A percentile compares a stretch with the other conserved stretches of the same genome.
These are phyloP conservation scores for Lophiostoma macrostomum DNA, from an alignment of 495 filamentous ascomycete species.

Conservation along the genomic window DNA sequence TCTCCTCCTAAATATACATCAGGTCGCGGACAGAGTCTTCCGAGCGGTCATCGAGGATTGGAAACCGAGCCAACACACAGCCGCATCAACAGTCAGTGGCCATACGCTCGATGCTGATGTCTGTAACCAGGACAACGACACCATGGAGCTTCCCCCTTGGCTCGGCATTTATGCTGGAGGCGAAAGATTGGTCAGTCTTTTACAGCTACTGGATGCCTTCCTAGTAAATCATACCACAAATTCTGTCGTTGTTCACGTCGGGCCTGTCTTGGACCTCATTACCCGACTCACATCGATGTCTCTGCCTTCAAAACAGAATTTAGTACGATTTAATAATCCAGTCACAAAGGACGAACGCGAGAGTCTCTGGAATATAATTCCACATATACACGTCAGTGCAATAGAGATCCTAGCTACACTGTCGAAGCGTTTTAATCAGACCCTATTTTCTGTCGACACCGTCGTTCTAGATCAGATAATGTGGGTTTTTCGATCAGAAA, in stretches of 20 bases:
- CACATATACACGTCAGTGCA: slow-evolving; percentile 67
- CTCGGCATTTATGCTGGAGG: slow-evolving; percentile 66
- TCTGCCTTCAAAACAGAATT: slow-evolving; percentile 48
- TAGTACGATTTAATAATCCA: slow-evolving; percentile 56
- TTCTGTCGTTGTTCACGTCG: slow-evolving; percentile 61
- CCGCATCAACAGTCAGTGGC: slow-evolving; percentile 20
- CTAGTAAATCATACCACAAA: slow-evolving; percentile 58
- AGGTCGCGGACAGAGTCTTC: slow-evolving; percentile 70
- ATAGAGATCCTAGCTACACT: slow-evolving; percentile 57
- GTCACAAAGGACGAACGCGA: slow-evolving; percentile 76
- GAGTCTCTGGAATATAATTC: slow-evolving; percentile 65
- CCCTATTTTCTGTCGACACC: slow-evolving; percentile 53
- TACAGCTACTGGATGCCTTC: slow-evolving; percentile 55
- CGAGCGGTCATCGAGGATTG: slow-evolving; percentile 74
- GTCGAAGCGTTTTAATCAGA: slow-evolving; percentile 52
- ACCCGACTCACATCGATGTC: slow-evolving; percentile 66
- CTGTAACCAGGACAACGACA: slow-evolving; percentile 40
- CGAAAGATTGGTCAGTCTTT: slow-evolving; percentile 61
- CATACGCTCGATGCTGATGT: slow-evolving; percentile 41
- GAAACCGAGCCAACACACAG: slow-evolving; percentile 55
- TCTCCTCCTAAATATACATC: slow-evolving; percentile 59
- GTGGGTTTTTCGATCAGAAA: slow-evolving; percentile 65
- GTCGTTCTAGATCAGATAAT: slow-evolving; percentile 63
- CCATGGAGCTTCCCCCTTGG: slow-evolving; percentile 63
- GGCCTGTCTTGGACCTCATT: slow-evolving; percentile 61